These are phyloP conservation scores for Graphiopsis chlorocephala DNA, from an alignment of 2,329 filamentous ascomycete genomes.

Conservation along the genomic window DNA sequence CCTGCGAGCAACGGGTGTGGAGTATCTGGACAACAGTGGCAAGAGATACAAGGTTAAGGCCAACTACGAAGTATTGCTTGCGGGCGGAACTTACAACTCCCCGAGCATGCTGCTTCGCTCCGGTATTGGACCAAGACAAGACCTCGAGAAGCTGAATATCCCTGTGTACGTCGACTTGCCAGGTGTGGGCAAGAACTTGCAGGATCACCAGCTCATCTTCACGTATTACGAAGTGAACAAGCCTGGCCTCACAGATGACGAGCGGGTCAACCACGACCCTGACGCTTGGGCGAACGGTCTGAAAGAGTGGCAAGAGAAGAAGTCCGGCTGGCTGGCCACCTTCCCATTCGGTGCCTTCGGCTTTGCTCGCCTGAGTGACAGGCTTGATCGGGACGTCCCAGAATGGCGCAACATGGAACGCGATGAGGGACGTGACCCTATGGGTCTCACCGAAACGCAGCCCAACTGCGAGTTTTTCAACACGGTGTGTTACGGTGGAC, in stretches of 20 bases:
- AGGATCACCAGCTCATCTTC: constrained; percentile 43
- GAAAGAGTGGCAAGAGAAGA: constrained; percentile 56
- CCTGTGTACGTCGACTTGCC: constrained; percentile 53
- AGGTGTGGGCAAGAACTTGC: constrained; percentile 58
- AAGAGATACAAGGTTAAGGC: constrained; percentile 40
- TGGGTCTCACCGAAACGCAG: constrained; percentile 57
- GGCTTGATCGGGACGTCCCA: constrained; percentile 51
- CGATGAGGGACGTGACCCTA: constrained; percentile 55
- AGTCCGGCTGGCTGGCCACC: constrained; percentile 56
- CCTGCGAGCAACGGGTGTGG: constrained; percentile 44
- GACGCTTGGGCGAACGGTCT: constrained; percentile 49
- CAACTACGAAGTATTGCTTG: constrained; percentile 41
- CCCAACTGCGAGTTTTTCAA: constrained; percentile 63
- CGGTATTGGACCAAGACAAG: constrained; percentile 55
- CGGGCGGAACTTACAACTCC: constrained; percentile 57
- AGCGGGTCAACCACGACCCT: constrained; percentile 53
- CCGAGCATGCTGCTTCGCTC: constrained; percentile 63
- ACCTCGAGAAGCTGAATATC: constrained; percentile 54
- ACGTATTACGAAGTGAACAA: constrained; percentile 60
- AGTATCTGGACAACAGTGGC: constrained; percentile 42
- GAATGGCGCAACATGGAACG: constrained; percentile 53
- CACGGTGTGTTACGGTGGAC: constrained; percentile 61
- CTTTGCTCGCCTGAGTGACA: constrained; percentile 60
- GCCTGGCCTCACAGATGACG: constrained; percentile 54
- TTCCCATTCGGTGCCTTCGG: constrained; percentile 64